These are phyloP conservation scores for Gastrodia elata DNA, from an alignment of 106 monocot species.

Conservation along the genomic window DNA sequence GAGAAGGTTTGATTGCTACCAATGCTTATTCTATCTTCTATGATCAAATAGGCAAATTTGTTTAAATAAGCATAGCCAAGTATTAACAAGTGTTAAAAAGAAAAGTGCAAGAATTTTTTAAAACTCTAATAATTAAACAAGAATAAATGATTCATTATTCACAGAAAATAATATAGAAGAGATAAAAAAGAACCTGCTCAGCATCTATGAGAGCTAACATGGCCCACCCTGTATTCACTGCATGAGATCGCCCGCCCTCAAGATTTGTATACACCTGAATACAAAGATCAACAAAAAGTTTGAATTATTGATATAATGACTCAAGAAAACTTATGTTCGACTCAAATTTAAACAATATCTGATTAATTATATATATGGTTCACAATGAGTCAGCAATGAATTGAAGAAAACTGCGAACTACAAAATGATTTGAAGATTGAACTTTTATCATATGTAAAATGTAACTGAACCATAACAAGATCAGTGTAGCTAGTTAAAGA, in stretches of 20 bases:
- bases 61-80: neutral
- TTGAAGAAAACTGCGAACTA: neutral
- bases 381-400: neutral
- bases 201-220: conserved; percentile 9
- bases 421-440: no score
- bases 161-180: neutral
- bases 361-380: neutral
- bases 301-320: neutral
- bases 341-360: neutral
- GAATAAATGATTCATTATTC: neutral
- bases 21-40: neutral
- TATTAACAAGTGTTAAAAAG: neutral
- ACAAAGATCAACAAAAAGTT: neutral
- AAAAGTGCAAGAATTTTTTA: neutral
- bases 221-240: conserved; percentile 9
- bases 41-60: neutral
- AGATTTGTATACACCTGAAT: conserved; percentile 5
- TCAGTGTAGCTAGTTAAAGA: neutral
- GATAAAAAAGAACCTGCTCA: conserved; percentile 1
- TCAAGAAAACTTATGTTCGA: neutral
- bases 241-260: conserved; percentile 2
- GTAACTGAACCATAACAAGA: neutral
- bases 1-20: neutral
- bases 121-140: neutral
- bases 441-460: neutral